These are phyloP conservation scores for Pterocarpus santalinus DNA, from an alignment of 306 rosid species.

Conservation along the genomic window DNA sequence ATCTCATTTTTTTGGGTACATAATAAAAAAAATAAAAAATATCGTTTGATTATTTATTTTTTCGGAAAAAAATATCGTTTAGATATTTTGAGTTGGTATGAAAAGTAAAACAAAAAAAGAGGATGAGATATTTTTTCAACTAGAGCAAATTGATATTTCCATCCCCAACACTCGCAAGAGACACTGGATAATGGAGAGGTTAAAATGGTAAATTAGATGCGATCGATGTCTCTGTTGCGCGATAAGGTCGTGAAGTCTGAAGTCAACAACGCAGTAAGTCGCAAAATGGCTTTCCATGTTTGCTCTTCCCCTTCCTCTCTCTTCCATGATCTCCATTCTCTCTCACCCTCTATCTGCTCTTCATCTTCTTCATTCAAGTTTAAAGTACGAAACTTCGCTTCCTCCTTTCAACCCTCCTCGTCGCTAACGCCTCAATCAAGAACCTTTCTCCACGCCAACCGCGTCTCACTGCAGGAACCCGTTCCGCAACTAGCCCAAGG, in stretches of 20 bases:
- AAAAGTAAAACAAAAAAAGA: not conserved
- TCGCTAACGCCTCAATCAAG: conserved; percentile 38
- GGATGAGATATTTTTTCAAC: not conserved
- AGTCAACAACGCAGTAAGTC: not conserved
- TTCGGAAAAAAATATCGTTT: too few relatives aligned
- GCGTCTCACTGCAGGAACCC: conserved; percentile 68
- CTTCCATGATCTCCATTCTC: conserved; percentile 53
- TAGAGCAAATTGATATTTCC: not conserved
- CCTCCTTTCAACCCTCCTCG: conserved; percentile 45
- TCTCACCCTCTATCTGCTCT: conserved; percentile 44
- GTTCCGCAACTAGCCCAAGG: conserved; percentile 36
- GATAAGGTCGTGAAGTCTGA: conserved; percentile 36
- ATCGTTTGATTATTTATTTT: too few relatives aligned
- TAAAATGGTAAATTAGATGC: not conserved
- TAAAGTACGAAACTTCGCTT: conserved; percentile 36
- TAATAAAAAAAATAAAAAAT: too few relatives aligned
- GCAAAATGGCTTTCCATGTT: conserved; percentile 72
- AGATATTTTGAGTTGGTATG: not conserved
- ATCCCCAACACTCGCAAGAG: not conserved
- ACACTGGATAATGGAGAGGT: not conserved
- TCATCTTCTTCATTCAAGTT: conserved; percentile 50
- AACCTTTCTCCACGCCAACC: conserved; percentile 54
- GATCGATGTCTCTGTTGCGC: not conserved
- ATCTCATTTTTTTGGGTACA: too few relatives aligned
- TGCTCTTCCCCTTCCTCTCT: conserved; percentile 75